phyloP scores from a whole-genome alignment of 257 asterid genomes.

The Solanum virginianum region DNA sequence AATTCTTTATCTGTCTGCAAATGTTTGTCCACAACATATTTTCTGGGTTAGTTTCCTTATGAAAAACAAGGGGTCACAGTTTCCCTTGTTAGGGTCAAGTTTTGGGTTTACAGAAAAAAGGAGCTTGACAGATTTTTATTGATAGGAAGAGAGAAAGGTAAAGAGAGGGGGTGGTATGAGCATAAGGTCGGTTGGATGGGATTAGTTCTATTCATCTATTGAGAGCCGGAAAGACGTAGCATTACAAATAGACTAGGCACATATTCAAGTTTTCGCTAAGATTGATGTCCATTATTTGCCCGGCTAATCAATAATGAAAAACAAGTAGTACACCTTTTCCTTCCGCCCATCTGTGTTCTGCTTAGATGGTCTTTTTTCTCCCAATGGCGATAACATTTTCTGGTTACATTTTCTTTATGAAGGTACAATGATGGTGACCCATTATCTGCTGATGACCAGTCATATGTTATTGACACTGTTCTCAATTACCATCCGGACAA shows the following conservation, averaged over 20 bases:
- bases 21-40: background rate
- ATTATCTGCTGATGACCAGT: constrained; percentile 69
- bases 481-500: constrained; percentile 81
- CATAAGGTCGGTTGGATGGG: background rate
- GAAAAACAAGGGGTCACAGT: background rate
- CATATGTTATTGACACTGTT: constrained; percentile 54
- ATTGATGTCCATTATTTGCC: background rate
- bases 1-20: background rate
- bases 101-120: background rate
- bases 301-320: background rate
- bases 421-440: constrained; percentile 90
- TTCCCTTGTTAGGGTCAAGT: background rate
- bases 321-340: background rate
- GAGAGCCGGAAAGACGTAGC: background rate
- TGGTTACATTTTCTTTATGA: constrained; percentile 6
- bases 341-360: background rate
- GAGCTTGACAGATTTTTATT: background rate
- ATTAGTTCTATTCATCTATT: background rate
- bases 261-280: background rate
- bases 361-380: background rate
- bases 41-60: background rate
- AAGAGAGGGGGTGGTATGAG: background rate
- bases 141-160: background rate
- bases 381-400: background rate
- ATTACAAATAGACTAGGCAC: background rate